These are phyloP conservation scores for Claviceps quebecensis DNA, from an alignment of 2,329 filamentous ascomycete species.

Conservation along the genomic window DNA sequence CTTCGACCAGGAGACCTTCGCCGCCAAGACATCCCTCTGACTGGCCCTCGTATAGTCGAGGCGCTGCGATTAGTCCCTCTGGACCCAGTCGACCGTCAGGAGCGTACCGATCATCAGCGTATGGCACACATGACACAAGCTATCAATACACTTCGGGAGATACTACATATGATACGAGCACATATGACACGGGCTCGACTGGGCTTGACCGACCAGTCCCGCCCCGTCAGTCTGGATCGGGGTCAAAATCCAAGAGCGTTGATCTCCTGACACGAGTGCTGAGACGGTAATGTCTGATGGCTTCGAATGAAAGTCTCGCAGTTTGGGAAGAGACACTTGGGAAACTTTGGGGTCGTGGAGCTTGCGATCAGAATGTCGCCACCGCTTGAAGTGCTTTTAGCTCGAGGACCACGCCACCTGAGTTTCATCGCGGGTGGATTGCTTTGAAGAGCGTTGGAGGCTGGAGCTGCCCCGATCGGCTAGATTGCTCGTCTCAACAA, in stretches of 20 bases:
- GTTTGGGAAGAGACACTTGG: neutral
- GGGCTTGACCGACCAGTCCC: slow-evolving; percentile 43
- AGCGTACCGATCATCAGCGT: slow-evolving; percentile 27
- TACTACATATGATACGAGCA: slow-evolving; percentile 23
- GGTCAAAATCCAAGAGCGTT: slow-evolving; percentile 46
- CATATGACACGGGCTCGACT: slow-evolving; percentile 18
- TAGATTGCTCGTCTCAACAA: no score
- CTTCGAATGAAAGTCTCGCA: neutral
- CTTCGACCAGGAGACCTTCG: slow-evolving; percentile 14
- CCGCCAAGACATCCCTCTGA: slow-evolving; percentile 43
- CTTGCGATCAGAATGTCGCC: no score
- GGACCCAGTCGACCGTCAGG: slow-evolving; percentile 33
- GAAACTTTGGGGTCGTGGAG: no score
- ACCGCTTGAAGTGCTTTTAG: no score
- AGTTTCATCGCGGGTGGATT: no score
- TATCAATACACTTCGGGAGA: slow-evolving; percentile 21
- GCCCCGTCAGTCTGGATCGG: slow-evolving; percentile 36
- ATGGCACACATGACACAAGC: slow-evolving; percentile 33
- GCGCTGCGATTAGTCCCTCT: slow-evolving; percentile 36
- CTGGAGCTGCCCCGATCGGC: neutral
- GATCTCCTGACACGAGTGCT: slow-evolving; percentile 49
- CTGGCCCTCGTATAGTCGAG: slow-evolving; percentile 39
- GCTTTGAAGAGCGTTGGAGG: no score
- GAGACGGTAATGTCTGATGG: slow-evolving; percentile 24
- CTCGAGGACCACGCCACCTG: no score